A percentile compares a stretch with the other conserved stretches of the same genome.
phyloP scores from a whole-genome alignment of 257 asterid species.

The Solanum piurae region DNA sequence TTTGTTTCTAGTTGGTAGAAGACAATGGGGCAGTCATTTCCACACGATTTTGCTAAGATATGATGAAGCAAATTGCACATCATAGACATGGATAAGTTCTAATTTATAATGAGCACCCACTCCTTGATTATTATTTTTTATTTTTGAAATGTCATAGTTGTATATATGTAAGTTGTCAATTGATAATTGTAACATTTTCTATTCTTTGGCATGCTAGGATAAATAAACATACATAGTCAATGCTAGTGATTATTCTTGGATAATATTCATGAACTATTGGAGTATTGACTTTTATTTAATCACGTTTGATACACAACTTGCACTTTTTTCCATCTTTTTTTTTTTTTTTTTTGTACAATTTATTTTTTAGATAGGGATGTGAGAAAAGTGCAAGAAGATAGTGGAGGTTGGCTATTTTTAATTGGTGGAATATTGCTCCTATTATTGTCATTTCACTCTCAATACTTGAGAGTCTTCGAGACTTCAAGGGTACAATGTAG shows the following conservation, averaged over 20 bases:
- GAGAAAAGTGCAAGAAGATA: background rate
- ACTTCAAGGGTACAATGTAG: background rate
- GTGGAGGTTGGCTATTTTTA: background rate
- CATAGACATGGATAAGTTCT: background rate
- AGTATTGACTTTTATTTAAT: background rate
- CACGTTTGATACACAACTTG: background rate
- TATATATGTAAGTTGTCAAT: background rate
- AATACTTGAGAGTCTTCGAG: background rate
- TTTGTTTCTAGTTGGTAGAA: slow-evolving; percentile 4
- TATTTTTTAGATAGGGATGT: background rate
- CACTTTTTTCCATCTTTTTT: background rate
- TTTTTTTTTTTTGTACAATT: background rate
- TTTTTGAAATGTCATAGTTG: background rate
- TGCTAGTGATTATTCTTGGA: background rate
- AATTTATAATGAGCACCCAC: background rate
- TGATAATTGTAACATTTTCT: background rate
- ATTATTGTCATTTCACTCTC: background rate
- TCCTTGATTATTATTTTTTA: background rate
- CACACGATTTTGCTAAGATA: background rate
- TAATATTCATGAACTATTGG: background rate
- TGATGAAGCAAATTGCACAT: background rate
- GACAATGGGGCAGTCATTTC: background rate
- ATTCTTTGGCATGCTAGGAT: background rate
- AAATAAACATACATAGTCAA: background rate
- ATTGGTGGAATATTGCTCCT: background rate